Evolutionary conservation across 2,329 filamentous ascomycete species (phyloP).

Genomic region (Nothomitra cinnamomea): DNA sequence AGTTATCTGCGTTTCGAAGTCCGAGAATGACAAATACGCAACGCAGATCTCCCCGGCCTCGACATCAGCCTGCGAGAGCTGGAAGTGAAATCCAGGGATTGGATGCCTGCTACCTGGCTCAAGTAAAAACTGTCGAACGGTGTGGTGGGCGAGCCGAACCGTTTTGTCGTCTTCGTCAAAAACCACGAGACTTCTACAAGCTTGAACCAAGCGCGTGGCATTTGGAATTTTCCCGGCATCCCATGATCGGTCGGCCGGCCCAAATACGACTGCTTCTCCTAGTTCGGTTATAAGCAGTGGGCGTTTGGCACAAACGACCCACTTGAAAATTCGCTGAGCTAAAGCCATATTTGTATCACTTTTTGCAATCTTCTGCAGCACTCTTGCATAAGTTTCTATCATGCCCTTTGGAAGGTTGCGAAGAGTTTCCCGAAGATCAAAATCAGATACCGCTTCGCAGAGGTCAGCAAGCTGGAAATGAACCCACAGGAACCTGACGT

Average conservation of each 20-base stretch:
- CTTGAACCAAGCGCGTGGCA: conserved; percentile 4
- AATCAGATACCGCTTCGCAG: conserved; percentile 6
- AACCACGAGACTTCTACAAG: conserved; percentile 9
- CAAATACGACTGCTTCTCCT: conserved; percentile 9
- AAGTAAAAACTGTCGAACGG: conserved; percentile 9
- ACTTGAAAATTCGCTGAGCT: conserved; percentile 7
- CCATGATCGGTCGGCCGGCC: conserved; percentile 6
- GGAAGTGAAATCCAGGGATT: conserved; percentile 1
- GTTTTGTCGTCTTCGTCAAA: conserved; percentile 6
- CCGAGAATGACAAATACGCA: conserved; percentile 9
- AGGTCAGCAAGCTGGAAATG: conserved; percentile 8
- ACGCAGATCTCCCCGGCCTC: conserved; percentile 7
- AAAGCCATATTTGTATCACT: background rate
- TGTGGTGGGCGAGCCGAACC: conserved; percentile 11
- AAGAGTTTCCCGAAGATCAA: conserved; percentile 4
- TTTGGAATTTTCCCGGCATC: conserved; percentile 8
- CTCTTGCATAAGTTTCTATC: conserved; percentile 7
- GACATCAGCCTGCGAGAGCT: background rate
- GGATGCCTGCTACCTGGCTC: background rate
- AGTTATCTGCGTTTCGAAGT: conserved; percentile 9
- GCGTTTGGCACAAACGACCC: conserved; percentile 8
- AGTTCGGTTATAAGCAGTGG: conserved; percentile 9
- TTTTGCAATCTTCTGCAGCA: conserved; percentile 5
- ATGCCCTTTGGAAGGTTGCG: conserved; percentile 7
- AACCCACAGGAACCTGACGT: conserved; percentile 7